Conservation (phyloP, 129 eudicot species). For the Artemisia argyi region DNA sequence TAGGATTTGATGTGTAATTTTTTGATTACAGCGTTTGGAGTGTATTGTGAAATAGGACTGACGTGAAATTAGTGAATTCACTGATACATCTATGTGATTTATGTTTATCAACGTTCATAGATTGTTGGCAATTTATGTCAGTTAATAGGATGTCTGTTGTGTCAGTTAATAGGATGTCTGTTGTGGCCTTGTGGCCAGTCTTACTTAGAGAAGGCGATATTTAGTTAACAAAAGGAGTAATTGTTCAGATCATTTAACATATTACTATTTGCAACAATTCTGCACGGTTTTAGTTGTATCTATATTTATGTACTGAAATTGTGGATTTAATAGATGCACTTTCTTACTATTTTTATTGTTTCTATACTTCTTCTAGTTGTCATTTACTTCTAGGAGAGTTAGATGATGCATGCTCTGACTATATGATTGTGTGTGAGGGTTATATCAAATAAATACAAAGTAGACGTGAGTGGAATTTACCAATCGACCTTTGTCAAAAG, state of each 20-base stretch:
- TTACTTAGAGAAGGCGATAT: neutral
- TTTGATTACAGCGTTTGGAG: too few relatives aligned
- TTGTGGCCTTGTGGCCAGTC: slow-evolving; percentile 2
- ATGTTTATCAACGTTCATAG: too few relatives aligned
- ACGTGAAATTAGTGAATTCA: too few relatives aligned
- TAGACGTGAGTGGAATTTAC: too few relatives aligned
- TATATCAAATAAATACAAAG: too few relatives aligned
- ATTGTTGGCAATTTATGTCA: too few relatives aligned
- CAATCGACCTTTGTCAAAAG: too few relatives aligned
- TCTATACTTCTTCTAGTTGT: slow-evolving; percentile 44
- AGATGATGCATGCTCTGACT: slow-evolving; percentile 61
- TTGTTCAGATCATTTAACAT: slow-evolving; percentile 1
- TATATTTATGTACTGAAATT: neutral
- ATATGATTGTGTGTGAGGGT: too few relatives aligned
- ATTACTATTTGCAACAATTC: neutral
- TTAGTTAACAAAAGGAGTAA: slow-evolving; percentile 21
- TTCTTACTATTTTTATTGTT: neutral
- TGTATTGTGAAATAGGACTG: too few relatives aligned
- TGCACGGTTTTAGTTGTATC: neutral
- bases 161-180: neutral
- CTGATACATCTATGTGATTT: too few relatives aligned
- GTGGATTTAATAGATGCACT: slow-evolving; percentile 3
- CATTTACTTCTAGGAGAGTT: slow-evolving; percentile 81
- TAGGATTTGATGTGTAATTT: too few relatives aligned
- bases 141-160: too few relatives aligned